phyloP scores from a whole-genome alignment of 2,329 filamentous ascomycete genomes.

The Cordyceps sp. region DNA sequence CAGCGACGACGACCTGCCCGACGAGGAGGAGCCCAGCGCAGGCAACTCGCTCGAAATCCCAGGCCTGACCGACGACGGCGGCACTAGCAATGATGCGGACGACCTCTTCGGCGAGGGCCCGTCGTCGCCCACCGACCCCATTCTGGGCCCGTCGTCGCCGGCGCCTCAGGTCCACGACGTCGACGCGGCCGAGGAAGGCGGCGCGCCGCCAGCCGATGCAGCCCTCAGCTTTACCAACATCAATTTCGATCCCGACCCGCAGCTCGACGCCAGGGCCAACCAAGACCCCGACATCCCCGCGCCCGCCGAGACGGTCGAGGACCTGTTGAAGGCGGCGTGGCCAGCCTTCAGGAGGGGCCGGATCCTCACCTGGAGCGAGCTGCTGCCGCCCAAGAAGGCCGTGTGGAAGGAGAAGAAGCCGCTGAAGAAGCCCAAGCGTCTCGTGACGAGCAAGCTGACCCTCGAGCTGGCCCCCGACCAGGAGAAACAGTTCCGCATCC shows the following conservation, averaged over 20 bases:
- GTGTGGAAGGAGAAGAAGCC: constrained; percentile 67
- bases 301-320: constrained; percentile 54
- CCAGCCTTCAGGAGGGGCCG: constrained; percentile 64
- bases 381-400: constrained; percentile 69
- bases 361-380: constrained; percentile 62
- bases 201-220: constrained; percentile 14
- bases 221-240: constrained; percentile 21
- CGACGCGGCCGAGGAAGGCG: constrained; percentile 18
- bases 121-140: constrained; percentile 28
- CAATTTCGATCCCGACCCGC: constrained; percentile 31
- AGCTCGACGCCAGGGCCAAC: constrained; percentile 26
- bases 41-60: constrained; percentile 30
- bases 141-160: constrained; percentile 26
- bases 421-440: constrained; percentile 59
- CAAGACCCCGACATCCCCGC: constrained; percentile 49
- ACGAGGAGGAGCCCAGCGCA: constrained; percentile 50
- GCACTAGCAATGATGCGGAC: constrained; percentile 42
- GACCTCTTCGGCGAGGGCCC: constrained; percentile 53
- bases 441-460: constrained; percentile 75
- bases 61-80: constrained; percentile 40
- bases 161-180: constrained; percentile 23
- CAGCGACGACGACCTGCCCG: constrained; percentile 76
- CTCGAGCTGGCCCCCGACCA: constrained; percentile 77
- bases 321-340: constrained; percentile 64
- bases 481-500: constrained; percentile 69